Evolutionary conservation across 371 early-diverging fungal species (phyloP).

Genomic region (Apophysomyces trapeziformis): DNA sequence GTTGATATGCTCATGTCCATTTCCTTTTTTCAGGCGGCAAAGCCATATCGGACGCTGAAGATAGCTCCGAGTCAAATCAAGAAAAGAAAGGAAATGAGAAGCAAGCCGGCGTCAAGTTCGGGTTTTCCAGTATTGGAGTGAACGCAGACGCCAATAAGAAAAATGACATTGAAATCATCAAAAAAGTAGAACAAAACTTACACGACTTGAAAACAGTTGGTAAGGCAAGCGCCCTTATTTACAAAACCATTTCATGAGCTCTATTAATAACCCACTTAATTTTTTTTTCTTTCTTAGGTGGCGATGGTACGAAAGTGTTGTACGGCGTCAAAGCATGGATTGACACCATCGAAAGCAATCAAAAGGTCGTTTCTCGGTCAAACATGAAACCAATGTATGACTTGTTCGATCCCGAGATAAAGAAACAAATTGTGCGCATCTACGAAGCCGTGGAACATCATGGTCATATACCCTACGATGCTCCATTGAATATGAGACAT

Average conservation of each 20-base stretch:
- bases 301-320: neutral
- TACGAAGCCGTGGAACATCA: neutral
- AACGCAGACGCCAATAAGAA: neutral
- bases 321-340: neutral
- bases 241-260: too few relatives aligned
- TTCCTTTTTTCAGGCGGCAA: neutral
- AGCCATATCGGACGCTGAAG: slow-evolving; percentile 1
- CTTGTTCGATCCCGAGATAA: neutral
- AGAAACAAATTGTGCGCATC: neutral
- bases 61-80: neutral
- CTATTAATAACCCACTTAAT: too few relatives aligned
- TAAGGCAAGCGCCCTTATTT: neutral
- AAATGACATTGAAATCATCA: neutral
- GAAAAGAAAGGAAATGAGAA: neutral
- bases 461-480: neutral
- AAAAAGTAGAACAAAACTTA: neutral
- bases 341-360: neutral
- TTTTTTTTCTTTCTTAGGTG: neutral
- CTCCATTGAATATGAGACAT: neutral
- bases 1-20: neutral
- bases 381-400: slow-evolving; percentile 5
- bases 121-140: neutral
- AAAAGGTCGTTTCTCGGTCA: neutral
- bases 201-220: neutral
- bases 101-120: neutral